phyloP scores from a whole-genome alignment of 2,329 filamentous ascomycete genomes.

The Paraphaeosphaeria sporulosa region DNA sequence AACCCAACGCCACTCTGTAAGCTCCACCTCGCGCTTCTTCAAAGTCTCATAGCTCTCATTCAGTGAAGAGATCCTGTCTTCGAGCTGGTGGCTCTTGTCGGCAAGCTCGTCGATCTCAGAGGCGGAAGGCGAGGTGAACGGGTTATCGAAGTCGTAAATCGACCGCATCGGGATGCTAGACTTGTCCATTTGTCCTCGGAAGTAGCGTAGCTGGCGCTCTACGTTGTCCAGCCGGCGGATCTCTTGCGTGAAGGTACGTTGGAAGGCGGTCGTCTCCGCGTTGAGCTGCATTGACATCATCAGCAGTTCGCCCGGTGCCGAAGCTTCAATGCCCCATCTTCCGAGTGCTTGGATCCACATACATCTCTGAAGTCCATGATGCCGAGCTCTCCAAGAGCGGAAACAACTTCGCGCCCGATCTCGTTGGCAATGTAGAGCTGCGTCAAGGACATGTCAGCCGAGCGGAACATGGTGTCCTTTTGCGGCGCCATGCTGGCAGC shows the following conservation, averaged over 20 bases:
- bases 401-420: constrained; percentile 97
- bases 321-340: constrained; percentile 25
- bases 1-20: constrained; percentile 99
- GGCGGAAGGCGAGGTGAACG: constrained; percentile 85
- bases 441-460: constrained; percentile 99
- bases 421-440: constrained; percentile 99
- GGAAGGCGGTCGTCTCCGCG: constrained; percentile 89
- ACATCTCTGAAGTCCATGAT: constrained; percentile 98
- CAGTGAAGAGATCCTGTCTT: constrained; percentile 87
- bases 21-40: constrained; percentile 95
- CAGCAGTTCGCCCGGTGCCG: constrained; percentile 30
- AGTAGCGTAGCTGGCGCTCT: constrained; percentile 95
- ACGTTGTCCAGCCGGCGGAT: constrained; percentile 98
- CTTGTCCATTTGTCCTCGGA: constrained; percentile 95
- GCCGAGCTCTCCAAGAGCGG: constrained; percentile 93
- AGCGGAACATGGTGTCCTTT: constrained; percentile 97
- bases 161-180: constrained; percentile 83
- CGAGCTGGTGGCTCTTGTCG: constrained; percentile 89
- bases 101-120: constrained; percentile 96
- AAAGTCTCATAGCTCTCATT: constrained; percentile 99
- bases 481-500: constrained; percentile 63
- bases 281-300: constrained; percentile 72
- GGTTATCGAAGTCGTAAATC: constrained; percentile 88
- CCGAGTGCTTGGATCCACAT: constrained; percentile 50
- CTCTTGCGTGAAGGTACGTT: constrained; percentile 96